A percentile compares a stretch with the other conserved stretches of the same genome.
Conservation (phyloP, 371 early-diverging fungal species). For the Saksenaea vasiformis region DNA sequence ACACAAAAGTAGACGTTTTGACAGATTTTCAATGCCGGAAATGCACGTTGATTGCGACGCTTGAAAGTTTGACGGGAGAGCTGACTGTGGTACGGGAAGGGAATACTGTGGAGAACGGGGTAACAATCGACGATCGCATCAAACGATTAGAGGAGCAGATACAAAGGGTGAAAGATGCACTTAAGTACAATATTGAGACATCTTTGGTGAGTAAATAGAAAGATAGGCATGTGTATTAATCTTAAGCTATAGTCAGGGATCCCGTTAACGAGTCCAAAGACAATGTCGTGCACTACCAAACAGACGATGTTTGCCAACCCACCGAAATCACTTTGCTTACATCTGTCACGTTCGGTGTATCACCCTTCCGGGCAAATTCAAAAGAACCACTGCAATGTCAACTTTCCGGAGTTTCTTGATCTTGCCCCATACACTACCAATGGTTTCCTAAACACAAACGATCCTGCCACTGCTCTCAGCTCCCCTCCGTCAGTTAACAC, state of each 20-base stretch:
- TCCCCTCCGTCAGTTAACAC: slow-evolving; percentile 24
- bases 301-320: slow-evolving; percentile 68
- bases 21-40: slow-evolving; percentile 77
- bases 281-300: slow-evolving; percentile 51
- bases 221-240: slow-evolving; percentile 11
- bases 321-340: slow-evolving; percentile 67
- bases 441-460: slow-evolving; percentile 49
- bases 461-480: slow-evolving; percentile 41
- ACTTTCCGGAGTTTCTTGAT: slow-evolving; percentile 64
- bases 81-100: slow-evolving; percentile 18
- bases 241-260: slow-evolving; percentile 35
- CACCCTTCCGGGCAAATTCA: slow-evolving; percentile 62
- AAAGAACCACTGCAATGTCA: slow-evolving; percentile 70
- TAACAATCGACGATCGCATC: neutral
- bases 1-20: slow-evolving; percentile 72
- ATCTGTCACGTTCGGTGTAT: slow-evolving; percentile 74
- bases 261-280: slow-evolving; percentile 25
- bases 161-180: slow-evolving; percentile 33
- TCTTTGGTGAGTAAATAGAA: slow-evolving; percentile 23
- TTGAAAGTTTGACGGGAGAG: slow-evolving; percentile 47
- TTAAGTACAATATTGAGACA: slow-evolving; percentile 40
- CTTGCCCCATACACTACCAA: slow-evolving; percentile 65
- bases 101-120: neutral
- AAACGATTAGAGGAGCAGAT: slow-evolving; percentile 27
- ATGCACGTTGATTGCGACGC: slow-evolving; percentile 67